Base-by-base conservation (phyloP, 768 basidiomycete species). In the Termitomyces sp. region DNA sequence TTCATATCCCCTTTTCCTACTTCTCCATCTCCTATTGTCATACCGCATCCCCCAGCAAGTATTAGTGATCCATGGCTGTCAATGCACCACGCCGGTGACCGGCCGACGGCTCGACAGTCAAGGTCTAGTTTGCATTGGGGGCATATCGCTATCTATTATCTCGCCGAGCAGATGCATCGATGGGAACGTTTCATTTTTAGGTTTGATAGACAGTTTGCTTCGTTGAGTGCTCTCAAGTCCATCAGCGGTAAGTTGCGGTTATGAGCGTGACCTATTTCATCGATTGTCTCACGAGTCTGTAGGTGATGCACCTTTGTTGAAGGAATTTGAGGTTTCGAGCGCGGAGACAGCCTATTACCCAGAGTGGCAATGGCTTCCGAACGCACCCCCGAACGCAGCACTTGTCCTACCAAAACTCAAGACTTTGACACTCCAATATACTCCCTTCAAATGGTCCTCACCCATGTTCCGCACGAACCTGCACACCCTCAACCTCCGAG, bases 111-210 rank as follows among this genome's bases (percentile, higher is more conserved):
- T 49, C 48, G 67, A 57, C 56, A 70, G 63, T 69, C 74, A 45
- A 68, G 78, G 59, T 74, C 76, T 17, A 85, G 80, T 59, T 77
- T 81, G 59, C 85, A 88, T 54, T 92, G 89, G 89, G 89, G 88
- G 0, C 83, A 89, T 61, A 86, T 92, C 32, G 86, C 85, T 0
- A 82, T 91, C 44, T 90, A 79, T 67, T 92, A 91, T 66, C 70
- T 92, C 21, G 83, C 86, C 2, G 82, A 88, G 61, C 86, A 90
- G 66, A 91, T 91, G 83, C 83, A 83, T 60, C 80, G 89, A 28
- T 92, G 89, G 89, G 79, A 88, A 65, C 77, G 89, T 23, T 92
- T 92, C 62, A 79, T 91, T 11, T 91, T 92, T 64, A 75, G 85
- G 41, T 91, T 89, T 61, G 88, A 90, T 64, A 86, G 82, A 66